Base-by-base conservation (phyloP, 345 rosid species). In the Passiflora organensis region DNA sequence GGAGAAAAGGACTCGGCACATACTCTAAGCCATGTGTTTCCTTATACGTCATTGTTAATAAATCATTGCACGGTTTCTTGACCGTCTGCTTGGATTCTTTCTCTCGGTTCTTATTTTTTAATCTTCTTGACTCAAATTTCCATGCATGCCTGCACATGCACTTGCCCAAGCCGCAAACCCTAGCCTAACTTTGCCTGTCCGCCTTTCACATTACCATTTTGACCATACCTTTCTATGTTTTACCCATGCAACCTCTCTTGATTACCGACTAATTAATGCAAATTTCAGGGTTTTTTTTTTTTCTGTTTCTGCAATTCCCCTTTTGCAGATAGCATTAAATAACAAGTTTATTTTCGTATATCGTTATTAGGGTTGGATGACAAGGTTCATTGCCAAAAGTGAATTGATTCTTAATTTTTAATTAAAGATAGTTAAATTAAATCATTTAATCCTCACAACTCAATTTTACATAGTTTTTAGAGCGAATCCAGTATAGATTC, bases 141-240 rank as follows among this genome's bases (percentile, higher is more conserved):
- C 83, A 80, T 82, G 85, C 77, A 70, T 66, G 55, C 67, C 75
- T 69, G 74, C 86, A 80, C 89, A 78, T 83, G 86, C 79, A 72
- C 74, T 69, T 76, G 67, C 75, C 70, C 58, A 60, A 62, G 17
- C 68, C 32, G 37, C 18, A 69, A 72, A 66, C 78, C 75, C 72
- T 70, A 67, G 41, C 60, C 57, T 5, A 13, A 14, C 32, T 67
- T 44, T 54, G 14, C 74, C 48, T 68, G 62, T 66, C 76, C 36
- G 55, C 46, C 62, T 19, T 17, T 54, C 38, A 34, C 19, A 13
- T 69, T 73, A 72, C 80, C 73, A 54, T 79, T 75, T 76, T 72
- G 63, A 49, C 82, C 84, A 58, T 14, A 3, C 43, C 47, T 59
- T 59, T 43, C 37, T 4, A 6, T 1, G 16, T 28, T 55, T 71